Base-by-base conservation (phyloP, 139 green algal genomes). In the Nannochloris sp. region DNA sequence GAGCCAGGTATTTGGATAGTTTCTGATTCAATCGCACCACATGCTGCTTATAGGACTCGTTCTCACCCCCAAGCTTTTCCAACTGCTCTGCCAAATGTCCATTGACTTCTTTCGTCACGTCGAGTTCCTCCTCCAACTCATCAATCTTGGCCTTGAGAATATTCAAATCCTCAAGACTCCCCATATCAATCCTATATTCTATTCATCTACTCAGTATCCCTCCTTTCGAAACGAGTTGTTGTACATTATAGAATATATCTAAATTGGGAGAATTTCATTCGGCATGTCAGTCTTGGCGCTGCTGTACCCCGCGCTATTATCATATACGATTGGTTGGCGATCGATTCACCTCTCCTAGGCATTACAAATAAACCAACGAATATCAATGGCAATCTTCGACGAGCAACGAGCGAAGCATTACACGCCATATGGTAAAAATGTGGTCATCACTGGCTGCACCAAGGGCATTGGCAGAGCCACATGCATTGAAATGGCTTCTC, bases 391-490 rank as follows among this genome's bases (percentile, higher is more conserved):
- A 61, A 10, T 44, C 7, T 44, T 44, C n/a, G 55, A 44, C 5
- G 46, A 25, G 15, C 18, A 64, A 64, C 12, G n/a, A 31, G 60
- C 60, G 3, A 19, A 49, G 5, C 12, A 19, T 7, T 70, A 71
- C 21, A 31, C 55, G 0, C 69, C 63, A 24, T 8, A 40, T 15
- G 54, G 27, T 8, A 58, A 68, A 27, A 34, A 36, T 1, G 54
- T 60, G 9, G 61, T 89, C 3, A 75, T 90, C 5, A 90, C 84
- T 0, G 84, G 84, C 4, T 85, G 78, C 5, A 85, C 80, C 0
- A 76, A 84, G 44, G 83, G 84, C 19, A 84, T 91, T 5, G 84
- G 84, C 2, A 34, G 55, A 14, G 78, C 80, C 0, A 69, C 75
- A 15, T 77, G 85, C 4, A 43, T 79, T 16, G 83, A 88, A 53